phyloP scores from a whole-genome alignment of 1,284 basidiomycete species.

The Marasmius sp. region DNA sequence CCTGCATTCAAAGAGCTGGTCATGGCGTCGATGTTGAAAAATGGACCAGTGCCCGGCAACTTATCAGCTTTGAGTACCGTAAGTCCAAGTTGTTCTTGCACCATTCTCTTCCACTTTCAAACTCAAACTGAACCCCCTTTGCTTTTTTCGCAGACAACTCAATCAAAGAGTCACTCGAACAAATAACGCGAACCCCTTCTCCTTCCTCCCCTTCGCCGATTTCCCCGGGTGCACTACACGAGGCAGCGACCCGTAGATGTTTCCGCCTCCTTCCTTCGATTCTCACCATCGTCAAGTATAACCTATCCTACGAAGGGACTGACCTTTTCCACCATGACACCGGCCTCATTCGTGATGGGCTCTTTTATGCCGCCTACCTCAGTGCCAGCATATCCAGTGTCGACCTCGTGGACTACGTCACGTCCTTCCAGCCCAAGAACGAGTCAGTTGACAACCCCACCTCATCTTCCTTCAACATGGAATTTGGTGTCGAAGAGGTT shows the following conservation, averaged over 20 bases:
- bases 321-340: conserved; percentile 81
- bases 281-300: conserved; percentile 56
- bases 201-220: conserved; percentile 22
- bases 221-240: conserved; percentile 36
- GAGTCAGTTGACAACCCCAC: conserved; percentile 30
- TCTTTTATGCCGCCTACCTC: conserved; percentile 76
- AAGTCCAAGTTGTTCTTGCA: conserved; percentile 32
- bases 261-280: conserved; percentile 55
- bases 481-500: conserved; percentile 8
- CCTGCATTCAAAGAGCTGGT: conserved; percentile 49
- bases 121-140: conserved; percentile 5
- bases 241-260: conserved; percentile 48
- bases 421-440: conserved; percentile 28
- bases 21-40: conserved; percentile 55
- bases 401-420: conserved; percentile 12
- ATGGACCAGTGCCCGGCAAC: conserved; percentile 70
- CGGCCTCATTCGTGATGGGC: conserved; percentile 75
- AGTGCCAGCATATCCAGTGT: conserved; percentile 56
- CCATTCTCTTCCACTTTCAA: conserved; percentile 7
- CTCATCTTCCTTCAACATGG: background rate
- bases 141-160: conserved; percentile 53
- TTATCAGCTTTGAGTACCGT: conserved; percentile 81
- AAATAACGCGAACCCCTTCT: conserved; percentile 35
- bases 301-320: conserved; percentile 45
- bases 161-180: conserved; percentile 63